Evolutionary conservation across 2,329 filamentous ascomycete species (phyloP), one percentile per base, ranked within the genome.

Genomic region (Paecilomyces sp.): DNA sequence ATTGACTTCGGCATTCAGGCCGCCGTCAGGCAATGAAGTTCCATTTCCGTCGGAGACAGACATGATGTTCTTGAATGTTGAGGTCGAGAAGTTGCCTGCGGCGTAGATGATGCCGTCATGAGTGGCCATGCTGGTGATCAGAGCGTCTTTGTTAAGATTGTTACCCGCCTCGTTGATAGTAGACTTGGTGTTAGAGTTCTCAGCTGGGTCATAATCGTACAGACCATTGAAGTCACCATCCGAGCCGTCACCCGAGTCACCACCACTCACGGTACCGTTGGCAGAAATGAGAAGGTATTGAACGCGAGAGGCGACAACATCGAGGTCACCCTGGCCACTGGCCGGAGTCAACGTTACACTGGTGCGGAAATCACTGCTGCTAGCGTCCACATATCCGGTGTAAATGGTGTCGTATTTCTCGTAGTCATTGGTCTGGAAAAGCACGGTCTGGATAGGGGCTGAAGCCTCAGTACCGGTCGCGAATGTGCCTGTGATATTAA

Each of bases 371-470:
- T 83, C 83, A 63, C 78, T 79, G 9, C 85, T 88, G 57, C 84
- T 86, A 58, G 87, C 87, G 70, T 97, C 91, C 58, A 99, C 86
- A 65, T 86, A 86, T 54, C 92, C 94, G 65, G 88, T 89, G 75
- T 92, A 96, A 60, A 99, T 87, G 66, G 90, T 87, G 71, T 99
- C 94, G 70, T 96, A 97, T 75, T 99, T 99, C 79, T 97, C 93
- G 73, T 88, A 95, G 71, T 95, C 84, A 76, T 99, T 99, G 18
- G 92, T 96, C 75, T 99, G 94, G 71, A 84, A 95, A 7, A 97
- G 78, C 0, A 84, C 82, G 0, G 81, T 85, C 30, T 84, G 81
- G 60, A 87, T 80, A 4, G 83, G 79, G 63, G 67, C 77, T 66
- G 66, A 74, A 70, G 59, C 76, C 68, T 70, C 80, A 68, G 65